phyloP scores from a whole-genome alignment of 2,329 filamentous ascomycete genomes.

The Alternaria triticimaculans region DNA sequence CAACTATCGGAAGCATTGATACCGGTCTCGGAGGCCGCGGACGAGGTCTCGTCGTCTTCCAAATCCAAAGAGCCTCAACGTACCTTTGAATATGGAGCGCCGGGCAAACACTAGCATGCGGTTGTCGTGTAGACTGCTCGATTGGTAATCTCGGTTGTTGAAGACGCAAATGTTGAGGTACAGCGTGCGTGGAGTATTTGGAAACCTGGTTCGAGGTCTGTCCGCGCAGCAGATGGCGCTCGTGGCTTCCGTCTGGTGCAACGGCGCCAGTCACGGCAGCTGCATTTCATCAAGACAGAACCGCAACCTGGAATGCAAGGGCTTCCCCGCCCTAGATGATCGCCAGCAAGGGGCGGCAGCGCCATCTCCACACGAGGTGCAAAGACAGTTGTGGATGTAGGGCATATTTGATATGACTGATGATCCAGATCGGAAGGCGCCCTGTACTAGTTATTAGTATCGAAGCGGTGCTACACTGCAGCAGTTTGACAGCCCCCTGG shows the following conservation, averaged over 20 bases:
- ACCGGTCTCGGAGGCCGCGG: neutral
- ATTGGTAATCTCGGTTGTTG: neutral
- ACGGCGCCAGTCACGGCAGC: conserved; percentile 30
- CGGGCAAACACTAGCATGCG: neutral
- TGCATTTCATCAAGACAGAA: conserved; percentile 10
- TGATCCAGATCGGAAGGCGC: conserved; percentile 17
- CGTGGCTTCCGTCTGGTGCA: conserved; percentile 36
- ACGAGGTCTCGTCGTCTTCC: neutral
- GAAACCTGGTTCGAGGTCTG: conserved; percentile 30
- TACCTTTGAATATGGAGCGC: neutral
- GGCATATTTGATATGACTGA: conserved; percentile 9
- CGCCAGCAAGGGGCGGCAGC: conserved; percentile 10
- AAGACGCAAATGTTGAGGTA: neutral
- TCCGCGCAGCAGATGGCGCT: conserved; percentile 38
- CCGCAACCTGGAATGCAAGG: conserved; percentile 16
- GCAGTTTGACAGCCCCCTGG: conserved; percentile 41
- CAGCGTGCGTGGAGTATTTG: conserved; percentile 21
- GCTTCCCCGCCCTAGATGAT: conserved; percentile 4
- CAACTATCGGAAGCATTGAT: neutral
- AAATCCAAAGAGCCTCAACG: neutral
- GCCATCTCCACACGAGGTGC: conserved; percentile 6
- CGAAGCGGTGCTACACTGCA: conserved; percentile 34
- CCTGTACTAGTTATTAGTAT: neutral
- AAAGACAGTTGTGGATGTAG: conserved; percentile 4
- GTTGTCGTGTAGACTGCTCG: neutral